Evolutionary conservation across 106 monocot species (phyloP), one percentile per base, ranked within the genome.

Genomic region (Amphibolis antarctica): DNA sequence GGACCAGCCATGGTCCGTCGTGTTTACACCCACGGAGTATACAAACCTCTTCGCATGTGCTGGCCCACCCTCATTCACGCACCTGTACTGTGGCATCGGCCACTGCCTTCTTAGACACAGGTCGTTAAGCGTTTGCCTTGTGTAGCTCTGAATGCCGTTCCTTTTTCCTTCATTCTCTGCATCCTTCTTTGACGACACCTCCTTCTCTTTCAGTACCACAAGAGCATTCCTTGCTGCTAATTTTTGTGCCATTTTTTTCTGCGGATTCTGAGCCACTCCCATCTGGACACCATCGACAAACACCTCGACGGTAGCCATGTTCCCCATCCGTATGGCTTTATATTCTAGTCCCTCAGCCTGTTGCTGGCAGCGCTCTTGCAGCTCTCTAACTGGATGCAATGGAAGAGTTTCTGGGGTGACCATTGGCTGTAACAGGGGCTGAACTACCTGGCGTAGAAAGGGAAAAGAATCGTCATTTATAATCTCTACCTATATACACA

Each of bases 211-310:
- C 46, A 98, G 58, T 10, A 71, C 65, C 9, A 69, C 75, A 10
- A 98, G 82, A 3, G 90, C 90, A 70, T 98, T 86, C 55, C 96
- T 79, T 5, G 96, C 96, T 17, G 96, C 96, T 47, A 98, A 64
- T 53, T 98, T 98, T 64, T 98, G 96, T 4, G 96, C 96, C 96
- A 98, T 98, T 56, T 98, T 98, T 67, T 91, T 98, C 76, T 98
- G 96, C 19, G 96, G 78, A 70, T 98, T 98, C 61, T 90, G 90
- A 28, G 90, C 96, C 21, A 76, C 65, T 28, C 86, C 86, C 15
- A 87, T 90, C 70, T 90, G 90, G 12, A 98, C 73, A 18, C 96
- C 96, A 30, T 98, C 86, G 12, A 98, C 64, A 44, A 84, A 90
- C 12, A 98, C 96, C 69, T 98, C 82, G 1, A 98, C 96, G 0